A percentile compares a stretch with the other conserved stretches of the same genome.
phyloP scores from a whole-genome alignment of 2,329 filamentous ascomycete genomes.

The Aureobasidium sp. region DNA sequence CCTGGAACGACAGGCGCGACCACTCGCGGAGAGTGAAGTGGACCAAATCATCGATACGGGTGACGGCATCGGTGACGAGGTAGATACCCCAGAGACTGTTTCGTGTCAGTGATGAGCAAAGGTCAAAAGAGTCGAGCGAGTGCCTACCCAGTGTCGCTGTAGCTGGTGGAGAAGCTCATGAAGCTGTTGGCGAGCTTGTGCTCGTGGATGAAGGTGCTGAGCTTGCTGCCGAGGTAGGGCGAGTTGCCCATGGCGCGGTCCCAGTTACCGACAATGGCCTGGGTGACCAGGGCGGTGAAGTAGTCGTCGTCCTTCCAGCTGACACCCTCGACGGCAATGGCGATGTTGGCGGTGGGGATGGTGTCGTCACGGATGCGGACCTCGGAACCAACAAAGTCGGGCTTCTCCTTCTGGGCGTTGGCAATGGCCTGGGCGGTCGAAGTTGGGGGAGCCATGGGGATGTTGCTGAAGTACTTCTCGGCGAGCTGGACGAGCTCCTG shows the following conservation, averaged over 20 bases:
- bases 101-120: conserved; percentile 25
- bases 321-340: conserved; percentile 97
- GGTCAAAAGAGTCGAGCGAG: not conserved
- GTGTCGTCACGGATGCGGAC: conserved; percentile 93
- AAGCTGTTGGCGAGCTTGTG: conserved; percentile 98
- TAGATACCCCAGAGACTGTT: conserved; percentile 98
- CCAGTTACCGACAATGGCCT: conserved; percentile 99
- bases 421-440: conserved; percentile 64
- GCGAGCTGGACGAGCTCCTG: conserved; percentile 90
- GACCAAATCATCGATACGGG: conserved; percentile 84
- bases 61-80: conserved; percentile 84
- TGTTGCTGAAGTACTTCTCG: conserved; percentile 84
- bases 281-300: conserved; percentile 94
- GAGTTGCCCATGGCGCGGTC: conserved; percentile 98
- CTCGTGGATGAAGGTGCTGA: conserved; percentile 89
- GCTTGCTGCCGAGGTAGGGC: conserved; percentile 95
- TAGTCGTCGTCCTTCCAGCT: conserved; percentile 99
- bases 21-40: conserved; percentile 99
- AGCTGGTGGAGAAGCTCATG: conserved; percentile 99
- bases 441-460: conserved; percentile 69
- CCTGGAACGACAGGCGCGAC: conserved; percentile 86
- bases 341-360: conserved; percentile 93
- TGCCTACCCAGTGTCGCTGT: conserved; percentile 94
- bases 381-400: conserved; percentile 94
- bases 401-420: conserved; percentile 73